Conservation (phyloP, 768 basidiomycete genomes). For the Paxillus rubicundulus region DNA sequence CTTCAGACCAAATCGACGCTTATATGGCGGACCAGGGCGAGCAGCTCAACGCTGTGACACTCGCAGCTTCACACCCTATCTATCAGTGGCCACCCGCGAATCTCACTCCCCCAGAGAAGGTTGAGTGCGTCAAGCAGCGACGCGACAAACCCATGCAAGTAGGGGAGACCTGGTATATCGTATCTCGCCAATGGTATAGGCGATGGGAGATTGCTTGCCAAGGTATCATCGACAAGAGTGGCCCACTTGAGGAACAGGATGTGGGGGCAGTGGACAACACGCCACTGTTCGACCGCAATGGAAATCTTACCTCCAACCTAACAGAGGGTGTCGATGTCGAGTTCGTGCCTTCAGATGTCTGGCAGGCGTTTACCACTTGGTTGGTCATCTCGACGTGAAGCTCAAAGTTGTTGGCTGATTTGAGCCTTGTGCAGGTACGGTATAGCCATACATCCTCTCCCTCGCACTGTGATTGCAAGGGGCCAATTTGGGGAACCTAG, state of each 20-base stretch:
- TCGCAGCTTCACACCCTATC: slow-evolving; percentile 27
- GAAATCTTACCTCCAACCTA: slow-evolving; percentile 42
- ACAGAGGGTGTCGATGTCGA: slow-evolving; percentile 70
- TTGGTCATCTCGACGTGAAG: slow-evolving; percentile 7
- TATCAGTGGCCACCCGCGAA: slow-evolving; percentile 20
- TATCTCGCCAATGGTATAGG: slow-evolving; percentile 69
- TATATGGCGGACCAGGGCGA: slow-evolving; percentile 64
- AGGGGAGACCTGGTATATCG: slow-evolving; percentile 78
- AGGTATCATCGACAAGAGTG: slow-evolving; percentile 68
- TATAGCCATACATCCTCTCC: slow-evolving; percentile 48
- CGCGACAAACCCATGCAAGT: slow-evolving; percentile 50
- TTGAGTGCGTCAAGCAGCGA: slow-evolving; percentile 47
- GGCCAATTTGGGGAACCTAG: slow-evolving; percentile 48
- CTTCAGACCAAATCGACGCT: slow-evolving; percentile 59
- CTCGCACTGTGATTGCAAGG: slow-evolving; percentile 64
- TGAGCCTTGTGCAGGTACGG: slow-evolving; percentile 66
- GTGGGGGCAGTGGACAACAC: slow-evolving; percentile 78
- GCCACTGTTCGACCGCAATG: slow-evolving; percentile 53
- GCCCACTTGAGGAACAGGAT: slow-evolving; percentile 55
- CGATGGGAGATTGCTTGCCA: slow-evolving; percentile 74
- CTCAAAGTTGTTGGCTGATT: slow-evolving; percentile 1
- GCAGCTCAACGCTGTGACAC: slow-evolving; percentile 18
- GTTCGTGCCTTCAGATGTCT: slow-evolving; percentile 69
- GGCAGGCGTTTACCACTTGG: slow-evolving; percentile 70
- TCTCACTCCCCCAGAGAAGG: slow-evolving; percentile 44